phyloP scores from a whole-genome alignment of 2,329 filamentous ascomycete genomes.

The Ceratocystiopsis minuta region DNA sequence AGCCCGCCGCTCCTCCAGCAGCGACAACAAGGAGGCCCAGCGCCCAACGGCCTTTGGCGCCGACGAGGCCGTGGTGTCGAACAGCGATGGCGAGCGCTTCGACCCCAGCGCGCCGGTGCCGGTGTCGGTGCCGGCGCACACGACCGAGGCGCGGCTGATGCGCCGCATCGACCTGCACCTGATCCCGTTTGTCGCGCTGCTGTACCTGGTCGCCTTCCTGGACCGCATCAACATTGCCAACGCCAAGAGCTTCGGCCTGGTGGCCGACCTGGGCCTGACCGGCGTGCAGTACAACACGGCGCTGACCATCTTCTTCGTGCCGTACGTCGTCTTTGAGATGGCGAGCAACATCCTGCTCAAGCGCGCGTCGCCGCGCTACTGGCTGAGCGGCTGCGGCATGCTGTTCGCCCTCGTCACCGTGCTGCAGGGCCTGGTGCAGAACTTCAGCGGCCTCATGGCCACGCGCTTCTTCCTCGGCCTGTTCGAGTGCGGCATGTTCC shows the following conservation, averaged over 20 bases:
- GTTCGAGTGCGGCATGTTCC: conserved; percentile 50
- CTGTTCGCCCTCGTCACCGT: conserved; percentile 31
- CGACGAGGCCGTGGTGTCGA: background rate
- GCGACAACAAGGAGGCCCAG: background rate
- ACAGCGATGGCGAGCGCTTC: too few relatives aligned
- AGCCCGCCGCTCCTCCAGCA: background rate
- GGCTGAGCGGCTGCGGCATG: conserved; percentile 67
- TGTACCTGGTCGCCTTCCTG: conserved; percentile 54
- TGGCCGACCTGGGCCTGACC: conserved; percentile 41
- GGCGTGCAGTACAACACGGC: conserved; percentile 45
- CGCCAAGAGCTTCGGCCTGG: conserved; percentile 47
- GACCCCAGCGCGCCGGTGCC: background rate
- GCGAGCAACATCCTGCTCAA: conserved; percentile 59
- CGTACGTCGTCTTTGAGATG: conserved; percentile 56
- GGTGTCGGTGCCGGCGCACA: conserved; percentile 26
- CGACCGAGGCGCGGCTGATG: conserved; percentile 47
- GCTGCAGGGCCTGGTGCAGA: conserved; percentile 17
- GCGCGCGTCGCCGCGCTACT: conserved; percentile 44
- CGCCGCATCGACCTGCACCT: conserved; percentile 53
- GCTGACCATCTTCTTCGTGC: conserved; percentile 66
- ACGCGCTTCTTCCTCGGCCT: conserved; percentile 22
- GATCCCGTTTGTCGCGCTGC: conserved; percentile 52
- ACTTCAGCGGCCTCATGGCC: conserved; percentile 17
- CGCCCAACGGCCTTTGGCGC: background rate
- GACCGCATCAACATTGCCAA: conserved; percentile 68